Percentiles rank a stretch among this genome's conserved stretches.
phyloP scores from a whole-genome alignment of 2,329 filamentous ascomycete genomes.

The Penicillium sp. region DNA sequence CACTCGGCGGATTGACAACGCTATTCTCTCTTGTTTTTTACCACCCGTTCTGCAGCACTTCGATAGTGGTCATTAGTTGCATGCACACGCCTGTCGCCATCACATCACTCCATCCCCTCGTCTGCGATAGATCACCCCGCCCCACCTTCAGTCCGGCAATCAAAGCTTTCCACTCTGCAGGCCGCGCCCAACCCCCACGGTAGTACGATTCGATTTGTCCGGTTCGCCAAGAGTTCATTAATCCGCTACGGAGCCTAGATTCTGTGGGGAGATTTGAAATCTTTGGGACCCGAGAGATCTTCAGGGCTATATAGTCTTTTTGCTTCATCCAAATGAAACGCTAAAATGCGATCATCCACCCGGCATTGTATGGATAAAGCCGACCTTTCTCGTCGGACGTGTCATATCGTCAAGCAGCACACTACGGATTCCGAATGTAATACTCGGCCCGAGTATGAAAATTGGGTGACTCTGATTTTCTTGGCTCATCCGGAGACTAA shows the following conservation, averaged over 20 bases:
- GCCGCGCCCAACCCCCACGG: not conserved
- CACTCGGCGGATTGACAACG: conserved; percentile 1
- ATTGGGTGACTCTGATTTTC: no score
- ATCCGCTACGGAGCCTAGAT: not conserved
- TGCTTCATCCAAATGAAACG: not conserved
- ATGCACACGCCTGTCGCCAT: not conserved
- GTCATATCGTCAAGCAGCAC: not conserved
- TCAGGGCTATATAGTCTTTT: not conserved
- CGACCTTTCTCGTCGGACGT: not conserved
- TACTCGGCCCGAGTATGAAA: no score
- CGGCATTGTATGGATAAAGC: not conserved
- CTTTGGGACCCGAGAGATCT: not conserved
- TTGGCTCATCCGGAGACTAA: no score
- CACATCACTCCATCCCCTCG: no score
- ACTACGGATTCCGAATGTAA: not conserved
- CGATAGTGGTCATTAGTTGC: not conserved
- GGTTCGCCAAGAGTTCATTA: not conserved
- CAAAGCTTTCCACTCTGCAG: not conserved
- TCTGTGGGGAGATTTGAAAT: not conserved
- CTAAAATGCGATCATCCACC: not conserved
- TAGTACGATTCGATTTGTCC: not conserved
- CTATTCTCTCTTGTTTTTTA: not conserved
- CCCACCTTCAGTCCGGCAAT: conserved; percentile 2
- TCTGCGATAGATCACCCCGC: conserved; percentile 17
- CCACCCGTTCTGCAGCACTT: not conserved